These are phyloP conservation scores for Talaromyces nanjingensis DNA, from an alignment of 495 filamentous ascomycete species.

Conservation along the genomic window DNA sequence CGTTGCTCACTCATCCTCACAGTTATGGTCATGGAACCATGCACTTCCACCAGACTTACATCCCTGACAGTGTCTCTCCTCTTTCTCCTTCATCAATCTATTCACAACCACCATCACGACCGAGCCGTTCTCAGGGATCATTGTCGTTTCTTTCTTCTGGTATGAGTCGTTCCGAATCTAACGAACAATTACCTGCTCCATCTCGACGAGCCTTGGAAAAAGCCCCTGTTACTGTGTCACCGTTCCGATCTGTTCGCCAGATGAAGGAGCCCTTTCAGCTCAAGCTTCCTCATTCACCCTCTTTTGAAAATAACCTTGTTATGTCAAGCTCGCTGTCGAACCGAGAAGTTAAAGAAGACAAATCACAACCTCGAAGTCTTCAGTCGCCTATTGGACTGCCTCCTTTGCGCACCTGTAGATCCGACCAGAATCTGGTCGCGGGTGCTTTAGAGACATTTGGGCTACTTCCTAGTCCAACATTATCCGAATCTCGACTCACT, in stretches of 20 bases:
- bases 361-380: slow-evolving; percentile 5
- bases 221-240: slow-evolving; percentile 25
- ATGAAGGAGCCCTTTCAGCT: slow-evolving; percentile 43
- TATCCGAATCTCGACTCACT: slow-evolving; percentile 27
- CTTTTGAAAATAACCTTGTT: slow-evolving; percentile 6
- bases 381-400: slow-evolving; percentile 7
- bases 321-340: neutral
- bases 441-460: slow-evolving; percentile 31
- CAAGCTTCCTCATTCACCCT: slow-evolving; percentile 31
- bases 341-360: slow-evolving; percentile 4
- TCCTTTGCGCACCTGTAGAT: slow-evolving; percentile 34
- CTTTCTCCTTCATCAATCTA: slow-evolving; percentile 7
- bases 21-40: slow-evolving; percentile 1
- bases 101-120: slow-evolving; percentile 5
- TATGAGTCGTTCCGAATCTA: slow-evolving; percentile 16
- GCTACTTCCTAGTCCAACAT: slow-evolving; percentile 35
- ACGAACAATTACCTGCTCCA: slow-evolving; percentile 14
- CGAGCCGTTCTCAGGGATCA: slow-evolving; percentile 16
- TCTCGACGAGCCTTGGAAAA: slow-evolving; percentile 13
- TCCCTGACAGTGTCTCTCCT: neutral
- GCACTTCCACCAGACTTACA: neutral
- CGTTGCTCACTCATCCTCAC: slow-evolving; percentile 6
- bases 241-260: slow-evolving; percentile 38
- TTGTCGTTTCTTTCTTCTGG: slow-evolving; percentile 23
- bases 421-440: slow-evolving; percentile 32